Evolutionary conservation across 768 basidiomycete genomes (phyloP).

Genomic region (Pulveroboletus frians): DNA sequence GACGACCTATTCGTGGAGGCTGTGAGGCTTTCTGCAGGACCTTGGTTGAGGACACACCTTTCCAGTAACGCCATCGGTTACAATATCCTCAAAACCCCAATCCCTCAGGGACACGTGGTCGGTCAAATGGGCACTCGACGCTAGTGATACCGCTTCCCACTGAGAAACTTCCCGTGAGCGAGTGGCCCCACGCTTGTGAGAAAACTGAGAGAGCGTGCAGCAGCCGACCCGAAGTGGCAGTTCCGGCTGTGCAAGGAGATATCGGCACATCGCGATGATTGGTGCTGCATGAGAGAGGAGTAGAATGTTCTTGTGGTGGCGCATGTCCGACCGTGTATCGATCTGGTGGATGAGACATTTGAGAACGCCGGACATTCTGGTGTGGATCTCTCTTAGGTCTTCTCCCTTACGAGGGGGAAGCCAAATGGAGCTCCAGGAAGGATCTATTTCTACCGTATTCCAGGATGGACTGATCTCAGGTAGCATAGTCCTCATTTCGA

Average conservation of each 20-base stretch:
- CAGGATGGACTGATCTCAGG: conserved; percentile 60
- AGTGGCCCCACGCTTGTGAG: conserved; percentile 27
- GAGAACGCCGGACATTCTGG: conserved; percentile 51
- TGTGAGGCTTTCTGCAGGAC: neutral
- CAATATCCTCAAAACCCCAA: conserved; percentile 79
- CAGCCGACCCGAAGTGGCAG: conserved; percentile 65
- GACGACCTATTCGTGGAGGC: conserved; percentile 47
- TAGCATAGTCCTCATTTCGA: conserved; percentile 47
- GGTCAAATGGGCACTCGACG: conserved; percentile 51
- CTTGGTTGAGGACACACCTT: conserved; percentile 40
- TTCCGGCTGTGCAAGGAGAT: conserved; percentile 48
- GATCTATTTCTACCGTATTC: conserved; percentile 57
- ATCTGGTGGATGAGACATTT: conserved; percentile 46
- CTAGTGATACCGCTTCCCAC: conserved; percentile 45
- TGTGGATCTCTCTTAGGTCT: conserved; percentile 54
- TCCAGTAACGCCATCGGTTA: conserved; percentile 45
- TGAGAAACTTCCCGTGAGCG: conserved; percentile 35
- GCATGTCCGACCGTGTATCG: conserved; percentile 37
- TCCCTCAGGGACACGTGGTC: conserved; percentile 56
- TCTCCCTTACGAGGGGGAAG: conserved; percentile 74
- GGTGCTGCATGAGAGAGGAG: conserved; percentile 76
- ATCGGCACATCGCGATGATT: conserved; percentile 57
- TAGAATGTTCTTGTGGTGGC: conserved; percentile 47
- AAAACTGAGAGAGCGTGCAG: conserved; percentile 62
- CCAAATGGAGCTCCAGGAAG: conserved; percentile 59